A percentile compares a stretch with the other conserved stretches of the same genome.
phyloP scores from a whole-genome alignment of 371 early-diverging fungal species.

The Mucor velutinosus region DNA sequence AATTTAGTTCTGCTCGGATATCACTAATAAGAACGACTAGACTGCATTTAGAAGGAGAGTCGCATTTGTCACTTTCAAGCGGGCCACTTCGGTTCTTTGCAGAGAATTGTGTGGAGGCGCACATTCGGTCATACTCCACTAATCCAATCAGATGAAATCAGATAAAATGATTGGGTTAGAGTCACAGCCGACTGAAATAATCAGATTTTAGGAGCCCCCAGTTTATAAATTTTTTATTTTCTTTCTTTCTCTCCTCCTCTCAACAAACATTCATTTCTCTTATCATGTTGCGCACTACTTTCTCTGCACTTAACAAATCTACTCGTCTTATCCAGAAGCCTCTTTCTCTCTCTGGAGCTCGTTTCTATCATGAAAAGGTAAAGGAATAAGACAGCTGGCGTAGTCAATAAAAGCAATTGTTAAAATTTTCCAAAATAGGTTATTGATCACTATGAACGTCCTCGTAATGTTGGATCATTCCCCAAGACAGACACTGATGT shows the following conservation, averaged over 20 bases:
- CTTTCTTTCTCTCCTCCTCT: conserved; percentile 5
- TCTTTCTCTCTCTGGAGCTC: conserved; percentile 41
- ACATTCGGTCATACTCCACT: background rate
- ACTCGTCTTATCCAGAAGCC: conserved; percentile 33
- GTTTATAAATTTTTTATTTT: conserved; percentile 25
- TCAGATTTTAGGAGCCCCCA: conserved; percentile 20
- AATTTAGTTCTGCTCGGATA: background rate
- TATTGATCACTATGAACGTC: conserved; percentile 94
- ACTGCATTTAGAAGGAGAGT: background rate
- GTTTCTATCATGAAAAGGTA: conserved; percentile 76
- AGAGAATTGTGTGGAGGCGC: background rate
- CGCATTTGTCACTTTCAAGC: background rate
- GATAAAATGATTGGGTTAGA: conserved; percentile 5
- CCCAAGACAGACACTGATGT: conserved; percentile 83
- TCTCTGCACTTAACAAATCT: conserved; percentile 20
- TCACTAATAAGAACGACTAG: background rate
- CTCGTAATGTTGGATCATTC: conserved; percentile 97
- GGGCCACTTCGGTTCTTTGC: conserved; percentile 7
- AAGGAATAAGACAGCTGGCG: background rate
- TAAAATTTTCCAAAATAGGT: conserved; percentile 49
- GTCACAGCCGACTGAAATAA: conserved; percentile 7
- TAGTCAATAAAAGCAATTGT: background rate
- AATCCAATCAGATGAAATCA: conserved; percentile 10
- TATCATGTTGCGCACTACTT: conserved; percentile 35
- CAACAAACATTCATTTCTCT: background rate